Base-by-base conservation (phyloP, 768 basidiomycete species). In the Dacryopinax spathularia region DNA sequence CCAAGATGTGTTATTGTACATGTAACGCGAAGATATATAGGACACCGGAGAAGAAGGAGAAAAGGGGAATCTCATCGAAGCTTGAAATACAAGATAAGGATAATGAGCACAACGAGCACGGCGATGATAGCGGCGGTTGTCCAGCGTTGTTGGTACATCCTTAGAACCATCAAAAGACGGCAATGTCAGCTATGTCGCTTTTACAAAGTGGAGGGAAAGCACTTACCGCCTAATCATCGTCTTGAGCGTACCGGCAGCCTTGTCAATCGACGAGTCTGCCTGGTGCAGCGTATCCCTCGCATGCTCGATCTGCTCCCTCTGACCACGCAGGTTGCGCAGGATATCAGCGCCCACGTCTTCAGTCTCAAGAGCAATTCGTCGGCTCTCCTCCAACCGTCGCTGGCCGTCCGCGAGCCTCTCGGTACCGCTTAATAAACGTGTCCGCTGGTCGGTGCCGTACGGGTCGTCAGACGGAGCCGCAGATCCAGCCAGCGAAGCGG, bases 111-210 rank as follows among this genome's bases (percentile, higher is more conserved):
- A 60, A 95, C 77, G 34, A 98, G 86, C 31, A 98, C 83, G 63
- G 79, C 76, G 64, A 99, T 87, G 69, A 98, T 98, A 37, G 82
- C 87, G 36, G 76, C 88, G 4, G 93, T 97, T 59, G 96, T 81
- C 59, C 89, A 81, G 61, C 90, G 87, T 70, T 99, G 95, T 74
- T 96, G 92, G 73, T 97, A 93, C 91, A 98, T 96, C 77, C 96
- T 99, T 72, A 2, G 22, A 25, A 34, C 33, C 48, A 73, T 68
- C 64, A 34, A 60, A 64, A 61, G 36, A 29, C 16, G 18, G 18
- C 56, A 31, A 41, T n/a, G 62, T 63, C 62, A 64, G 67, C 62
- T 41, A 27, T 36, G 65, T 48, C 22, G 36, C 33, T 63, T 31
- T 15, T 25, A 34, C n/a, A 36, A 39, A 25, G 37, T 64, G 63